These are phyloP conservation scores for Paramecium octaurelia DNA, from an alignment of 73 alveolate genomes.

Conservation along the genomic window DNA sequence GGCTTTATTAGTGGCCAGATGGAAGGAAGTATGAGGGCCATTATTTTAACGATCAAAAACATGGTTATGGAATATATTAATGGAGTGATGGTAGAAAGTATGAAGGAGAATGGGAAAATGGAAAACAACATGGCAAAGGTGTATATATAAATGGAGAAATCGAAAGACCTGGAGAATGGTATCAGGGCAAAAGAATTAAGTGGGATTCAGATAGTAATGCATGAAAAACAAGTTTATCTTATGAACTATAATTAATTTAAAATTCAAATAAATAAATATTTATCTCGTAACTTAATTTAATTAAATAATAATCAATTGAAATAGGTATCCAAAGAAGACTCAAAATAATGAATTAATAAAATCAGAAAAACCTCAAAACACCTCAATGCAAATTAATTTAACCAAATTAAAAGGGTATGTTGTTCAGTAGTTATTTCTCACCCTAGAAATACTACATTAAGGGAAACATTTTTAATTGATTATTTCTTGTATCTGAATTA, in stretches of 20 bases:
- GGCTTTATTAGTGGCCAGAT: slow-evolving; percentile 65
- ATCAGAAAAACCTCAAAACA: too few species aligned
- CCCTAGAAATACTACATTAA: too few species aligned
- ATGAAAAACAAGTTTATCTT: background rate
- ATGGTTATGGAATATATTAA: slow-evolving; percentile 69
- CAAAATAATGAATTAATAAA: too few species aligned
- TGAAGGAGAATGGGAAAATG: slow-evolving; percentile 60
- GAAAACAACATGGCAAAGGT: slow-evolving; percentile 66
- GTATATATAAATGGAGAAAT: background rate
- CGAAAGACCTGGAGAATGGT: background rate
- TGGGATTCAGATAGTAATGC: slow-evolving; percentile 1
- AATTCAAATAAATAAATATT: background rate
- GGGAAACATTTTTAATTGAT: too few species aligned
- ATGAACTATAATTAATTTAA: background rate
- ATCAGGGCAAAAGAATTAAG: background rate
- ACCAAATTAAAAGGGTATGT: too few species aligned
- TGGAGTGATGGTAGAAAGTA: slow-evolving; percentile 47
- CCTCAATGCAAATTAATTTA: too few species aligned
- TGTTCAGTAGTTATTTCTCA: too few species aligned
- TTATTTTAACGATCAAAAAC: slow-evolving; percentile 80
- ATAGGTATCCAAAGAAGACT: background rate
- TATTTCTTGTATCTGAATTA: too few species aligned
- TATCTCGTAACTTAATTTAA: background rate
- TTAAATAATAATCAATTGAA: background rate
- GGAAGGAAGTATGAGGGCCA: slow-evolving; percentile 76